Evolutionary conservation across 495 filamentous ascomycete genomes (phyloP), one percentile per base, ranked within the genome.

Genomic region (Daldinia concentrica): DNA sequence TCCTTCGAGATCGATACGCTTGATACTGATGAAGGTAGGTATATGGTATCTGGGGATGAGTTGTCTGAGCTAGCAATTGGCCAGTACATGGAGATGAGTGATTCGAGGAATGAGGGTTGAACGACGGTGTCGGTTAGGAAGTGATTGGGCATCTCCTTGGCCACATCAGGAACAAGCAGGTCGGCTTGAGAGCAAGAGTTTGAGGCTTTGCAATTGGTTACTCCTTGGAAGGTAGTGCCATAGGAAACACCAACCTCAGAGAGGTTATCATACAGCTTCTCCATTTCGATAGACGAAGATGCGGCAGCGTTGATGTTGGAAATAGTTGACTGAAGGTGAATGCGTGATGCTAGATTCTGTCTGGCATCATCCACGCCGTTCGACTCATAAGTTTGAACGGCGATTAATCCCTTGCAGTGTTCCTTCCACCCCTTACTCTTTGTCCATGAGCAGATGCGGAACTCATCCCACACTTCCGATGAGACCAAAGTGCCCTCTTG

Each of bases 61-160:
- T 75, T 76, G 9, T 73, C 75, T 6, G 75, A 78, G 11, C 76
- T 73, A 24, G 80, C 67, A 57, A 85, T 76, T 1, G 81, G 81
- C 83, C 82, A 78, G 74, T 81, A 77, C 76, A 80, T 71, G 60
- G 86, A 85, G 37, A 84, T 80, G 24, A 85, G 79, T 17, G 82
- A 79, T 52, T 89, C 86, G 12, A 89, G 74, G 17, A 86, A 84
- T 0, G 85, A 79, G 4, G 86, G 86, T 41, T 89, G 86, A 6
- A 87, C 74, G 29, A 86, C 69, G 26, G 75, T 78, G 30, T 81
- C 77, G 0, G 79, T 81, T 50, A 88, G 71, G 45, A 81, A 75
- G 37, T 79, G 76, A 43, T 81, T 77, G 0, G 86, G 86, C 86
- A 88, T 88, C 50, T 79, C 79, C 56, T 82, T 77, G 9, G 82